These are phyloP conservation scores for Pecoramyces ruminantium DNA, from an alignment of 192 early-diverging fungal genomes.

Conservation along the genomic window DNA sequence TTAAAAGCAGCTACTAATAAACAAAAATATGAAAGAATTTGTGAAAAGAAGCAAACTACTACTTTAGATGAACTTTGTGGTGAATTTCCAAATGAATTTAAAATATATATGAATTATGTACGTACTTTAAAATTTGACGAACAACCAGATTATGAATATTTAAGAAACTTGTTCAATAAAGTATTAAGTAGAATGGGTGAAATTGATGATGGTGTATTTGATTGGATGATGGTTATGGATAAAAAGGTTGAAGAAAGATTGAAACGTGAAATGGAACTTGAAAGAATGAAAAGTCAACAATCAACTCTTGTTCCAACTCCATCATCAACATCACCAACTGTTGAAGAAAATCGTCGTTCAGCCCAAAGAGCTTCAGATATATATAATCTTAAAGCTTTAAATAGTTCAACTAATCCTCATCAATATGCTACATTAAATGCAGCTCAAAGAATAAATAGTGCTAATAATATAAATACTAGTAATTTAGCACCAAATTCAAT, in stretches of 20 bases:
- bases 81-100: conserved; percentile 85
- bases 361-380: neutral
- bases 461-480: neutral
- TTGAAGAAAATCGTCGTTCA: neutral
- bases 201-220: conserved; percentile 79
- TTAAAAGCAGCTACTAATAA: conserved; percentile 94
- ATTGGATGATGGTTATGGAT: conserved; percentile 69
- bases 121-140: conserved; percentile 88
- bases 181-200: conserved; percentile 44
- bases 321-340: neutral
- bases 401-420: neutral
- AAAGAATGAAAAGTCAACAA: neutral
- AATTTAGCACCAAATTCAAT: neutral
- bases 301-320: neutral
- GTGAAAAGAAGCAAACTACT: conserved; percentile 91
- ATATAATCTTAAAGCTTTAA: neutral
- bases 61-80: conserved; percentile 81
- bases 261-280: neutral
- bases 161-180: conserved; percentile 69
- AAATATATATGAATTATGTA: conserved; percentile 72
- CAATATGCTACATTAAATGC: neutral
- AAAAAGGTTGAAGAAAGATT: conserved; percentile 7
- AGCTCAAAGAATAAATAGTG: neutral
- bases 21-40: conserved; percentile 99
- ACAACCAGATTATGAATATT: conserved; percentile 86